Percentiles rank a stretch among this genome's conserved stretches.
phyloP scores from a whole-genome alignment of 1,139 yeast species.

The Candida frijolesensis region DNA sequence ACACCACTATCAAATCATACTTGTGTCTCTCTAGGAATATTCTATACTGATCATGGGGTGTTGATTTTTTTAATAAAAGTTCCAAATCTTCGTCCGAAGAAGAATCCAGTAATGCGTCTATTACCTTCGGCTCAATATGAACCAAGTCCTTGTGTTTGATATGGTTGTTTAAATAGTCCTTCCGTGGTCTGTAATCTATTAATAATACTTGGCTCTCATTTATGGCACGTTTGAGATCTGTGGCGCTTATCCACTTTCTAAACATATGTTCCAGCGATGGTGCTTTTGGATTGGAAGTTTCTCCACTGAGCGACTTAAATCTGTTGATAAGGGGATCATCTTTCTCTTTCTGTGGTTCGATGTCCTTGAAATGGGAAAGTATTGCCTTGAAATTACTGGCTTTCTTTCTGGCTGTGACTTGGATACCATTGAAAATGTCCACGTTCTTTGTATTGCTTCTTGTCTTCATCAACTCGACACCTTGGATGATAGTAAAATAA shows the following conservation, averaged over 20 bases:
- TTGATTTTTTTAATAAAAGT: conserved; percentile 51
- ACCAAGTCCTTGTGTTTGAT: conserved; percentile 56
- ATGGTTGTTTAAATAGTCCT: conserved; percentile 61
- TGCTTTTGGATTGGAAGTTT: not conserved
- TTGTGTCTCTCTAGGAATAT: conserved; percentile 53
- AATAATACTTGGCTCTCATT: conserved; percentile 35
- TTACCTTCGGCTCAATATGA: conserved; percentile 64
- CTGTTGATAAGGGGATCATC: conserved; percentile 27
- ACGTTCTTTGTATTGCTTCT: conserved; percentile 18
- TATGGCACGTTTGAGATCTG: conserved; percentile 9
- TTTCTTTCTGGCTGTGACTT: conserved; percentile 25
- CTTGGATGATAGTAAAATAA: conserved; percentile 19
- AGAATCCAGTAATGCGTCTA: conserved; percentile 5
- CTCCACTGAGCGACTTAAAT: conserved; percentile 18
- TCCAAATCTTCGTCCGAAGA: conserved; percentile 63
- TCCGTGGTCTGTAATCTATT: conserved; percentile 66
- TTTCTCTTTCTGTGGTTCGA: not conserved
- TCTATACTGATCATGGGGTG: conserved; percentile 55
- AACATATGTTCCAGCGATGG: not conserved
- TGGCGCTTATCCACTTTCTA: conserved; percentile 8
- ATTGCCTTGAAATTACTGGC: conserved; percentile 13
- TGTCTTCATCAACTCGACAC: conserved; percentile 13
- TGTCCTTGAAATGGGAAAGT: not conserved
- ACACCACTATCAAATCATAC: conserved; percentile 65
- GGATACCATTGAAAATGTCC: conserved; percentile 25